Percentiles rank a stretch among this genome's conserved stretches.
phyloP scores from a whole-genome alignment of 2,329 filamentous ascomycete genomes.

The Verticillium albo-atrum region DNA sequence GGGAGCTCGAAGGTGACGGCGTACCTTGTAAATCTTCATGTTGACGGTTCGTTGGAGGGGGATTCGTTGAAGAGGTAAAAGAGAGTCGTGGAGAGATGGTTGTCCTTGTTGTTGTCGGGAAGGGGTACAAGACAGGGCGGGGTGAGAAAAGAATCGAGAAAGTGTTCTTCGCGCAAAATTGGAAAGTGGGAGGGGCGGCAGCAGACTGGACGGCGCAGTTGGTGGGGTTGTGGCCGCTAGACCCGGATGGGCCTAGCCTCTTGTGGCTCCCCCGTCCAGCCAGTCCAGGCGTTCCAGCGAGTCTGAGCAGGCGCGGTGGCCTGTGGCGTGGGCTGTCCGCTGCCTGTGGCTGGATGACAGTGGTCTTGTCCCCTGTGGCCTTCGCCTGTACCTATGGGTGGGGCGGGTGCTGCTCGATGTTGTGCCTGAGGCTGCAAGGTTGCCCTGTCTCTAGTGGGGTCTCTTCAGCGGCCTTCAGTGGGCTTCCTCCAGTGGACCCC shows the following conservation, averaged over 20 bases:
- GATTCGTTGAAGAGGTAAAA: constrained; percentile 11
- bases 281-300: not conserved
- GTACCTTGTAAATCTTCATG: constrained; percentile 72
- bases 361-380: too few relatives aligned
- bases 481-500: too few relatives aligned
- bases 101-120: constrained; percentile 1
- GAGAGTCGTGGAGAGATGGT: constrained; percentile 9
- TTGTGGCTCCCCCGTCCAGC: not conserved
- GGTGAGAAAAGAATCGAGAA: constrained; percentile 2
- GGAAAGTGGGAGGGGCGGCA: constrained; percentile 13
- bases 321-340: too few relatives aligned
- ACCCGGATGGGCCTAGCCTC: not conserved
- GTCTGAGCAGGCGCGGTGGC: too few relatives aligned
- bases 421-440: not conserved
- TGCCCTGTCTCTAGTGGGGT: too few relatives aligned
- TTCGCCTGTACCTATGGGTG: not conserved
- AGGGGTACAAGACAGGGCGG: constrained; percentile 14
- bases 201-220: not conserved
- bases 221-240: constrained; percentile 15
- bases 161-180: constrained; percentile 14
- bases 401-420: not conserved
- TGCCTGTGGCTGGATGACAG: too few relatives aligned
- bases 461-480: too few relatives aligned
- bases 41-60: constrained; percentile 38
- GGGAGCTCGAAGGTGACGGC: constrained; percentile 15